Conservation (phyloP, 2,329 filamentous ascomycete genomes). For the Lachnellula cervina region DNA sequence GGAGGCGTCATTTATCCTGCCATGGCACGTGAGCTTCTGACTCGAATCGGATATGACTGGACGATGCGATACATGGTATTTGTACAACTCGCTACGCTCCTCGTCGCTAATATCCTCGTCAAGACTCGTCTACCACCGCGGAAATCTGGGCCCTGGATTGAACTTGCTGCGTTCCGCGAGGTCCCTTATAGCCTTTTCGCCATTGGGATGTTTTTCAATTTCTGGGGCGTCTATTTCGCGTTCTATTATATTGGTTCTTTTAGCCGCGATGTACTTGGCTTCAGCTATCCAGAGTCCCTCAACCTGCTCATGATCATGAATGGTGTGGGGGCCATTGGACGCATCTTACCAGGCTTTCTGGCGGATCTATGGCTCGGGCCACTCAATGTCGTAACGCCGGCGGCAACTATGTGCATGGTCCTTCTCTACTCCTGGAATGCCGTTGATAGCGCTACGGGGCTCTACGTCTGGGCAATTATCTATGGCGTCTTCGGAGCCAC, state of each 20-base stretch:
- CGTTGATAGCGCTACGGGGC: conserved; percentile 25
- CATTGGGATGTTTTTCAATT: conserved; percentile 42
- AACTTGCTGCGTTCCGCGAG: conserved; percentile 39
- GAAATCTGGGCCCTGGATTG: conserved; percentile 36
- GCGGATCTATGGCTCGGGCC: conserved; percentile 28
- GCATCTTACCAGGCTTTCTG: conserved; percentile 27
- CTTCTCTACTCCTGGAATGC: conserved; percentile 20
- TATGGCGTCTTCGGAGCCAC: conserved; percentile 28
- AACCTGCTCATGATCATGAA: conserved; percentile 20
- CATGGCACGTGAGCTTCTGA: conserved; percentile 35
- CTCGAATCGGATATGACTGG: conserved; percentile 37
- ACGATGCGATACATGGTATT: conserved; percentile 41
- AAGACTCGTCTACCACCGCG: conserved; percentile 23
- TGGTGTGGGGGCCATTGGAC: conserved; percentile 15
- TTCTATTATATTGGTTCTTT: conserved; percentile 49
- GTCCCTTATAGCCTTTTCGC: conserved; percentile 39
- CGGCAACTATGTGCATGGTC: conserved; percentile 17
- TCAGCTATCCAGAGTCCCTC: neutral
- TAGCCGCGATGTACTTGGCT: neutral
- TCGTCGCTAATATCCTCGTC: neutral
- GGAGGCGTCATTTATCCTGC: conserved; percentile 40
- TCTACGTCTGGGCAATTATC: conserved; percentile 26
- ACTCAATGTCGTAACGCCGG: conserved; percentile 25
- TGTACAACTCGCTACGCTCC: conserved; percentile 20
- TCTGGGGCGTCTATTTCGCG: conserved; percentile 42